Evolutionary conservation across 1,139 yeast species (phyloP).

Genomic region (Spathaspora sp.): DNA sequence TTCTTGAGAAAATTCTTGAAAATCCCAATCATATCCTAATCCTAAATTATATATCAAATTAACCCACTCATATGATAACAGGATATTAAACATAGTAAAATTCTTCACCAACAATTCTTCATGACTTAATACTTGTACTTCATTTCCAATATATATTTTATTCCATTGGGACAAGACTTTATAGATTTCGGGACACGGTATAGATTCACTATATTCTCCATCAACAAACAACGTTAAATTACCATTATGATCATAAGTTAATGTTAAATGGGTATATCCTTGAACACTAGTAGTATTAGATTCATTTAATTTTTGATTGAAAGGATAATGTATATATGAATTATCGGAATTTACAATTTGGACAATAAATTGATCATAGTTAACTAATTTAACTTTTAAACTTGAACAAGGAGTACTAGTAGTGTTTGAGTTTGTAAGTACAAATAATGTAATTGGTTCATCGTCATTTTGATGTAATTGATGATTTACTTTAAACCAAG

Average conservation of each 20-base stretch:
- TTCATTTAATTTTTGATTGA: conserved; percentile 29
- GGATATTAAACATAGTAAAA: conserved; percentile 28
- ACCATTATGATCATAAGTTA: conserved; percentile 38
- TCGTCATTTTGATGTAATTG: conserved; percentile 15
- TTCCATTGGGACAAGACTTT: conserved; percentile 35
- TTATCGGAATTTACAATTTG: conserved; percentile 26
- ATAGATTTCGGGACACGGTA: conserved; percentile 40
- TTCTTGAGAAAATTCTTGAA: conserved; percentile 30
- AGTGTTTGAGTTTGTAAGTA: conserved; percentile 28
- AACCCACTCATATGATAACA: conserved; percentile 39
- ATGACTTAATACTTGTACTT: conserved; percentile 8
- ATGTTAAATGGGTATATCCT: conserved; percentile 33
- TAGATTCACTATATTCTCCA: conserved; percentile 47
- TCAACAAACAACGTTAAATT: conserved; percentile 40
- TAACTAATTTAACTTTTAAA: conserved; percentile 29
- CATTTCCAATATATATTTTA: conserved; percentile 38
- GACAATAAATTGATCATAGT: conserved; percentile 33
- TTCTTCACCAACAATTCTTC: conserved; percentile 36
- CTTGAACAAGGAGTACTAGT: conserved; percentile 16
- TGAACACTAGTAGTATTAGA: conserved; percentile 16
- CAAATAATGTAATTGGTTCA: conserved; percentile 25
- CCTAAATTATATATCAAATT: conserved; percentile 38
- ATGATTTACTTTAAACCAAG: conserved; percentile 37
- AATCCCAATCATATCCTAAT: conserved; percentile 39
- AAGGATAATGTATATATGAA: conserved; percentile 32